Evolutionary conservation across 192 early-diverging fungal species (phyloP).

Genomic region (Coemansia sp.): DNA sequence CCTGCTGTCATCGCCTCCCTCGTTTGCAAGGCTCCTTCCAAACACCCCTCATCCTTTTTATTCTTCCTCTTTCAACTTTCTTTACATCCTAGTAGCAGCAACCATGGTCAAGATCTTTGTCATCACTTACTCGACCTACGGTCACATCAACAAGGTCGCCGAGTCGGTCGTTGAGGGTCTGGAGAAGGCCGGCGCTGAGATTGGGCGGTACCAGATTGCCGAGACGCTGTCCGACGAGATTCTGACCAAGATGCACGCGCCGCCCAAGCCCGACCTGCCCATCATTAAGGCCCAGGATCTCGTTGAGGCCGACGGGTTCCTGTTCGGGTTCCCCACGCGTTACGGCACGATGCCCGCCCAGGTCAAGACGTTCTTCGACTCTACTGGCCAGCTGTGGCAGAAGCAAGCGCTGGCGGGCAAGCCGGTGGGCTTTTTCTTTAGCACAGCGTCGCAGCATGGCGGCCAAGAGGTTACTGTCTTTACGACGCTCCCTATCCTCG

Average conservation of each 20-base stretch:
- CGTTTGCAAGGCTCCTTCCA: neutral
- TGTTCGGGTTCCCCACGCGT: constrained; percentile 70
- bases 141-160: constrained; percentile 71
- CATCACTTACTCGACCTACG: constrained; percentile 67
- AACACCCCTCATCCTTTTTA: neutral
- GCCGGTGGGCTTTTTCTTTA: constrained; percentile 70
- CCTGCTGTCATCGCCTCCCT: neutral
- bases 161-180: constrained; percentile 62
- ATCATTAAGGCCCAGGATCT: constrained; percentile 56
- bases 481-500: constrained; percentile 63
- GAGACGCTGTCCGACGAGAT: constrained; percentile 68
- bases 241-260: constrained; percentile 67
- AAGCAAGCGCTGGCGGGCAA: constrained; percentile 64
- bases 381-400: constrained; percentile 58
- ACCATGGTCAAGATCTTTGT: constrained; percentile 57
- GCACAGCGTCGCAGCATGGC: constrained; percentile 72
- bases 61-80: neutral
- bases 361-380: constrained; percentile 69
- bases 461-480: constrained; percentile 76
- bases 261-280: constrained; percentile 57
- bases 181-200: constrained; percentile 52
- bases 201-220: constrained; percentile 55
- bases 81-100: neutral
- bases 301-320: constrained; percentile 61
- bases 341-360: constrained; percentile 76